Evolutionary conservation across 345 rosid genomes (phyloP).

Genomic region (Punica granatum): DNA sequence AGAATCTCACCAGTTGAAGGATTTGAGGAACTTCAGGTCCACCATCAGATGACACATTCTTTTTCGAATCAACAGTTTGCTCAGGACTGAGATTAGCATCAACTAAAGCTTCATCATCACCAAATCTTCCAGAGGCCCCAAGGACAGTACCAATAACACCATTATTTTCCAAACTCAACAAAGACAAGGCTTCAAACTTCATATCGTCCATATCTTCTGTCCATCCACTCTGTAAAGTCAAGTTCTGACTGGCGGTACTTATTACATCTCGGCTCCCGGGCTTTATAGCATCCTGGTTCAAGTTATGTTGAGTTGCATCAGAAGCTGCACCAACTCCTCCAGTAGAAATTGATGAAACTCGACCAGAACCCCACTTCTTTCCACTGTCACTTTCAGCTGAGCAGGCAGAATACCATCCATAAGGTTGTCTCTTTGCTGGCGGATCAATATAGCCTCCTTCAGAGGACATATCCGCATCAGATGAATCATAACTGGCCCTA

Average conservation of each 20-base stretch:
- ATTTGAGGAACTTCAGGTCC: slow-evolving; percentile 92
- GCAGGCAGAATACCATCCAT: slow-evolving; percentile 78
- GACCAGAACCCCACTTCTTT: slow-evolving; percentile 80
- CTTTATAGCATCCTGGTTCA: slow-evolving; percentile 40
- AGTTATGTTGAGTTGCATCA: slow-evolving; percentile 59
- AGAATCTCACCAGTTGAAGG: slow-evolving; percentile 64
- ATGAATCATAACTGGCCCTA: slow-evolving; percentile 75
- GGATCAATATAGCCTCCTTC: slow-evolving; percentile 72
- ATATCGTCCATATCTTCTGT: slow-evolving; percentile 40
- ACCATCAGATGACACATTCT: slow-evolving; percentile 40
- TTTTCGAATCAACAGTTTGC: slow-evolving; percentile 42
- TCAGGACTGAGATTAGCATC: slow-evolving; percentile 39
- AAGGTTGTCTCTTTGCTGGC: slow-evolving; percentile 57
- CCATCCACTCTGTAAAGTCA: slow-evolving; percentile 25
- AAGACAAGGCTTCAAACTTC: slow-evolving; percentile 43
- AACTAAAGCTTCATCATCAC: slow-evolving; percentile 29
- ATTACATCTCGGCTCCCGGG: slow-evolving; percentile 42
- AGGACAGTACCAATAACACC: slow-evolving; percentile 37
- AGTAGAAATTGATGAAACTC: slow-evolving; percentile 39
- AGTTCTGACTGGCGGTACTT: slow-evolving; percentile 33
- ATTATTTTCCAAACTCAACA: slow-evolving; percentile 42
- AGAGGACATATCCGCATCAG: slow-evolving; percentile 84
- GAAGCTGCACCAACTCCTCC: slow-evolving; percentile 40
- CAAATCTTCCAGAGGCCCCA: slow-evolving; percentile 24
- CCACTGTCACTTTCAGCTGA: slow-evolving; percentile 70